Conservation (phyloP, 2,329 filamentous ascomycete species). For the Fusarium euwallaceae region DNA sequence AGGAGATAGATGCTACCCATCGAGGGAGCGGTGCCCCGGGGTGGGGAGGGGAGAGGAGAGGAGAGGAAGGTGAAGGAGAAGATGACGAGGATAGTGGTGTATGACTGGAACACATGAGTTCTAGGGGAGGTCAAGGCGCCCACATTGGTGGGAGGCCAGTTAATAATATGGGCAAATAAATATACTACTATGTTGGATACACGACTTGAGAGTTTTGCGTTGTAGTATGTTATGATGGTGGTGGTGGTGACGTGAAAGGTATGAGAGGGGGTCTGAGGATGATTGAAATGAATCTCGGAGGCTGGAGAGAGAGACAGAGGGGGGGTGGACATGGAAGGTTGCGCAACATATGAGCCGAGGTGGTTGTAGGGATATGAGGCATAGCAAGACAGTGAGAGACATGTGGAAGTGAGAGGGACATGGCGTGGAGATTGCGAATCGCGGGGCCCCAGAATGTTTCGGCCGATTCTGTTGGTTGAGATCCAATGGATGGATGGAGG, state of each 20-base stretch:
- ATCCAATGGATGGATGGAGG: background rate
- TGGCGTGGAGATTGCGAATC: conserved; percentile 32
- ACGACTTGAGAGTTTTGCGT: background rate
- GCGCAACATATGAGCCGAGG: conserved; percentile 26
- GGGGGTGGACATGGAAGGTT: background rate
- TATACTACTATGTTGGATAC: conserved; percentile 20
- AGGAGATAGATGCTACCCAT: background rate
- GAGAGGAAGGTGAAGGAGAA: background rate
- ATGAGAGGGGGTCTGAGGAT: background rate
- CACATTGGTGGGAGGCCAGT: conserved; percentile 14
- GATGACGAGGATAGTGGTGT: conserved; percentile 26
- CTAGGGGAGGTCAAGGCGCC: conserved; percentile 16
- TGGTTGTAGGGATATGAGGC: background rate
- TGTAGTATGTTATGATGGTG: background rate
- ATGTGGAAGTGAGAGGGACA: conserved; percentile 24
- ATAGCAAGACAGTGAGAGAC: conserved; percentile 4
- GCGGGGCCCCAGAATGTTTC: conserved; percentile 23
- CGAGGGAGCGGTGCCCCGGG: background rate
- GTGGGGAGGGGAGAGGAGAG: background rate
- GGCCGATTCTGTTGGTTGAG: conserved; percentile 24
- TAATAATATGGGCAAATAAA: conserved; percentile 43
- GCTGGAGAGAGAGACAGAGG: background rate
- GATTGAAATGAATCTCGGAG: background rate
- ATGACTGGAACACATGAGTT: conserved; percentile 31
- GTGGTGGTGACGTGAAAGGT: background rate